Conservation (phyloP, 2,329 filamentous ascomycete species). For the Rosellinia necatrix region DNA sequence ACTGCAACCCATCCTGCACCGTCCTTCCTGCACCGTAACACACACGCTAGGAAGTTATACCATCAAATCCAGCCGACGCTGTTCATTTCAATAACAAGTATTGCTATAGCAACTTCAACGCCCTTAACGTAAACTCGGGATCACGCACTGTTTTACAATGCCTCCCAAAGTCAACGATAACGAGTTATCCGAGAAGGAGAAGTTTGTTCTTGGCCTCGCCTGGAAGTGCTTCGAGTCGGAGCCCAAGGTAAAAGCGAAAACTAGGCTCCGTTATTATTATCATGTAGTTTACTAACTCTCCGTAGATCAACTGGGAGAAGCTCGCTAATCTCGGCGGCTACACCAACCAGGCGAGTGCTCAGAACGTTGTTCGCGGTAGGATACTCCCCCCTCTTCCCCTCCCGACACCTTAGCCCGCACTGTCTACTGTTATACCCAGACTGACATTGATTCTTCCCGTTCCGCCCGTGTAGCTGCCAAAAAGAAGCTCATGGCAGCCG, state of each 20-base stretch:
- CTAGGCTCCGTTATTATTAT: not conserved
- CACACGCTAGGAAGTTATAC: too few relatives aligned
- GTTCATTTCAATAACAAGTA: too few relatives aligned
- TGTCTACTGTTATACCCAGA: too few relatives aligned
- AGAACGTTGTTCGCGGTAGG: conserved; percentile 28
- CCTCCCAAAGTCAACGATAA: not conserved
- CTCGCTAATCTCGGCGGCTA: conserved; percentile 30
- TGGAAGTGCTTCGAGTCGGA: conserved; percentile 27
- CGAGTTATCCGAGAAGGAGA: conserved; percentile 29
- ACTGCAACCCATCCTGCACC: too few relatives aligned
- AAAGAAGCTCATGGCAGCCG: not conserved
- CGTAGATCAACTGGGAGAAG: conserved; percentile 30
- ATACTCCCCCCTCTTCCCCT: not conserved
- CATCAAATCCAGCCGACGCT: too few relatives aligned
- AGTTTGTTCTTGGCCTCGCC: conserved; percentile 22
- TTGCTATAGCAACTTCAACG: too few relatives aligned
- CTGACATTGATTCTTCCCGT: not conserved
- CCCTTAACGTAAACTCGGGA: too few relatives aligned
- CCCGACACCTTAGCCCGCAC: not conserved
- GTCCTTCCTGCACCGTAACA: too few relatives aligned
- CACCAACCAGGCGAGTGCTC: conserved; percentile 21
- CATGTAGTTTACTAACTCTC: not conserved
- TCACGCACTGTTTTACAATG: conserved; percentile 17
- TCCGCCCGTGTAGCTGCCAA: conserved; percentile 1
- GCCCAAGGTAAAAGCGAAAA: conserved; percentile 30